Conservation (phyloP, 2,329 filamentous ascomycete species). For the Penicillium sp. region DNA sequence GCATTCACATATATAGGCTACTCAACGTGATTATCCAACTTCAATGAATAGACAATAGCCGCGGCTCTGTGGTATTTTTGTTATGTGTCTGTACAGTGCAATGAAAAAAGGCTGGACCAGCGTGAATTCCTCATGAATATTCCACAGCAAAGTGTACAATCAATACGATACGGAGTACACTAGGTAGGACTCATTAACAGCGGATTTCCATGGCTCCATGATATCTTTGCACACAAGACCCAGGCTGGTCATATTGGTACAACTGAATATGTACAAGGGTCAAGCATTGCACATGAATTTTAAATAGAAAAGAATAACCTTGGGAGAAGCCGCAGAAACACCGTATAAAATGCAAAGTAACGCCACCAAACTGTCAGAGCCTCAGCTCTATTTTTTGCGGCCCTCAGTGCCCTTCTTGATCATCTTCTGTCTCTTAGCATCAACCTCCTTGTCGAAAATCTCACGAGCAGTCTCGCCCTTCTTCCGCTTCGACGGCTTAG, state of each 20-base stretch:
- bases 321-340: constrained; percentile 9
- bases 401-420: constrained; percentile 47
- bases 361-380: constrained; percentile 11
- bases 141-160: neutral
- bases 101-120: no score
- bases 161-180: neutral
- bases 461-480: constrained; percentile 57
- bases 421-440: constrained; percentile 45
- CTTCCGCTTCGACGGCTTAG: constrained; percentile 76
- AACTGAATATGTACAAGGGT: constrained; percentile 3
- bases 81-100: no score
- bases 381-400: constrained; percentile 33
- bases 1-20: no score
- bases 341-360: constrained; percentile 17
- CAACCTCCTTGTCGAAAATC: constrained; percentile 46
- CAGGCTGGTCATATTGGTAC: constrained; percentile 1
- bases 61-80: no score
- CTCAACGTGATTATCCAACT: no score
- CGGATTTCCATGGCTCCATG: neutral
- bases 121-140: no score
- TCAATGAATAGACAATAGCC: no score
- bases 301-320: neutral
- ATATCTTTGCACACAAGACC: neutral
- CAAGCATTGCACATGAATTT: constrained; percentile 4
- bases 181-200: neutral